These are phyloP conservation scores for Trametes cubensis DNA, from an alignment of 768 basidiomycete species.

Conservation along the genomic window DNA sequence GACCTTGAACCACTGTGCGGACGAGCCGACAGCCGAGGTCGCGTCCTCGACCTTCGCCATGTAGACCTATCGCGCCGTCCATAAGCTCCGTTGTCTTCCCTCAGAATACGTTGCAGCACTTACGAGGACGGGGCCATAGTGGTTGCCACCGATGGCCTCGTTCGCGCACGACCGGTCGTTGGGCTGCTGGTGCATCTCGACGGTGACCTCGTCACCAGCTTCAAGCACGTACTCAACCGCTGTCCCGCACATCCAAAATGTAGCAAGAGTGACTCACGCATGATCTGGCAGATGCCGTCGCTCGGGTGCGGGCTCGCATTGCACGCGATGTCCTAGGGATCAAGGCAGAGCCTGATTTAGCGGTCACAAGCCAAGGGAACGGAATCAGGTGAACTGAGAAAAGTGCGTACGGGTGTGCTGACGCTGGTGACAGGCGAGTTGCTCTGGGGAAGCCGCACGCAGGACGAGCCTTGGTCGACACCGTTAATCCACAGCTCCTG, in stretches of 20 bases:
- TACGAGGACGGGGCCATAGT: conserved; percentile 51
- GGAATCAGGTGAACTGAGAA: background rate
- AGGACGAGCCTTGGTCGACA: conserved; percentile 50
- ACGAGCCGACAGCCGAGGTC: conserved; percentile 45
- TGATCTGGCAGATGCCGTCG: conserved; percentile 45
- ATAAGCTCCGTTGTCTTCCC: background rate
- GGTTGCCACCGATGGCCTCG: conserved; percentile 54
- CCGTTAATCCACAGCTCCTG: conserved; percentile 57
- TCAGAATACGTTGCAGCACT: background rate
- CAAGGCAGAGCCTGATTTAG: background rate
- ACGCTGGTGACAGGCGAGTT: conserved; percentile 52
- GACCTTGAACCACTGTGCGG: conserved; percentile 55
- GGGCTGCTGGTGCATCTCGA: conserved; percentile 59
- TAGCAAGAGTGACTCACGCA: conserved; percentile 33
- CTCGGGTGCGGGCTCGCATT: conserved; percentile 42
- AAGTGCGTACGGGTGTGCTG: conserved; percentile 36
- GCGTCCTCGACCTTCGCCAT: conserved; percentile 53
- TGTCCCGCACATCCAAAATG: background rate
- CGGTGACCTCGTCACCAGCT: conserved; percentile 52
- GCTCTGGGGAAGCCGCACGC: conserved; percentile 47
- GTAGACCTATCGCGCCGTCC: conserved; percentile 38
- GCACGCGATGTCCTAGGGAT: conserved; percentile 53
- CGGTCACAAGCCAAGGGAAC: background rate
- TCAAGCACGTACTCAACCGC: background rate
- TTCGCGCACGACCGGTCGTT: conserved; percentile 47